Conservation (phyloP, 2,329 filamentous ascomycete species). For the Talaromyces islandicus region DNA sequence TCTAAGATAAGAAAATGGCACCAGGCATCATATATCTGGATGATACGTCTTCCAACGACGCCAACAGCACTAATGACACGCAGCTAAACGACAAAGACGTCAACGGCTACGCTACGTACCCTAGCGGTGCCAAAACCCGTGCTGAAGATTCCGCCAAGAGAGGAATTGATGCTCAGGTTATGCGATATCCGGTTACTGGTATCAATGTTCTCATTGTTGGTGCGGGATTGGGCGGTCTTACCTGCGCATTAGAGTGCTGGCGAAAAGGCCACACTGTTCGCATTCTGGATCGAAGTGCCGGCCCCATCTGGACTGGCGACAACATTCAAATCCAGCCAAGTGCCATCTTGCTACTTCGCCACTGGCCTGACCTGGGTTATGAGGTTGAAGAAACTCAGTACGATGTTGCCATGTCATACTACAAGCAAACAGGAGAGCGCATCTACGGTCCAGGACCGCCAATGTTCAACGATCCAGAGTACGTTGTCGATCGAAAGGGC, state of each 20-base stretch:
- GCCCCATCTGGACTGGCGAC: neutral
- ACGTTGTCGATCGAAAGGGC: conserved; percentile 6
- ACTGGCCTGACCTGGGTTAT: conserved; percentile 11
- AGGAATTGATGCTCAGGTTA: too few species aligned
- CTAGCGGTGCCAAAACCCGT: too few species aligned
- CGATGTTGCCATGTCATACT: conserved; percentile 8
- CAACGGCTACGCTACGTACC: too few species aligned
- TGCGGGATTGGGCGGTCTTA: neutral
- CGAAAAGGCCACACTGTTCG: neutral
- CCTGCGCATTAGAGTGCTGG: neutral
- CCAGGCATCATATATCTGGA: too few species aligned
- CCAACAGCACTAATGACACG: too few species aligned
- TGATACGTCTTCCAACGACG: too few species aligned
- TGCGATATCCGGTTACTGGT: too few species aligned
- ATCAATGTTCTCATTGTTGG: too few species aligned
- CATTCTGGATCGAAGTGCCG: neutral
- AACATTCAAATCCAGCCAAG: conserved; percentile 3
- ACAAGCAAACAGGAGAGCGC: conserved; percentile 5
- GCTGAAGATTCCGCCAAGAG: too few species aligned
- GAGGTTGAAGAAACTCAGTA: conserved; percentile 11
- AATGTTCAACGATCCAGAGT: conserved; percentile 10
- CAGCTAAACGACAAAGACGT: too few species aligned
- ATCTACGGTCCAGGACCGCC: conserved; percentile 9
- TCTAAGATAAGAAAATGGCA: too few species aligned
- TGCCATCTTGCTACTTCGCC: conserved; percentile 10